A percentile compares a stretch with the other conserved stretches of the same genome.
Conservation (phyloP, 2,329 filamentous ascomycete genomes). For the Niveomyces coronatus region DNA sequence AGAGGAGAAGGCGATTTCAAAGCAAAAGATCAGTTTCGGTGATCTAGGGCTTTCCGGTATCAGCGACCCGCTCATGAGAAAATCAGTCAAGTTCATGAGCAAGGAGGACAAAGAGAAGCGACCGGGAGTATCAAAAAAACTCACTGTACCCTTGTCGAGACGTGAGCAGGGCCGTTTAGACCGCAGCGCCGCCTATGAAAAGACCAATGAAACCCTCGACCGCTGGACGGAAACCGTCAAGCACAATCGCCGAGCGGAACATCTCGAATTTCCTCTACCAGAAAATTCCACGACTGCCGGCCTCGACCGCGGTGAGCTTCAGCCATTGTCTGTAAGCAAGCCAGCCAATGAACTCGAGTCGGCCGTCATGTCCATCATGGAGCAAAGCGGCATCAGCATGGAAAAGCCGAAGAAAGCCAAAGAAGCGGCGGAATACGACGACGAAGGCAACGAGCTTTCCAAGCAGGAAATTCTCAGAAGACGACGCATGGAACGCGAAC, state of each 20-base stretch:
- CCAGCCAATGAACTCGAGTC: conserved; percentile 73
- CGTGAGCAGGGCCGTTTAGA: conserved; percentile 80
- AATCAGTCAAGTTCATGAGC: conserved; percentile 64
- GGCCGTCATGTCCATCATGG: conserved; percentile 79
- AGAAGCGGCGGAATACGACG: conserved; percentile 55
- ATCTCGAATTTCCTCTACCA: conserved; percentile 76
- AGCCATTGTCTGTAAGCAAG: conserved; percentile 51
- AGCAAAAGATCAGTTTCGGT: conserved; percentile 61
- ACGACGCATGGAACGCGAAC: conserved; percentile 69
- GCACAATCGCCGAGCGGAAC: conserved; percentile 82
- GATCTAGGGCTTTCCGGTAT: conserved; percentile 64
- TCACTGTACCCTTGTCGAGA: conserved; percentile 73
- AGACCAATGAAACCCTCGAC: conserved; percentile 82
- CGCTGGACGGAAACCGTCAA: conserved; percentile 95
- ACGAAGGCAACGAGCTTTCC: conserved; percentile 62
- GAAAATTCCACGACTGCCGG: conserved; percentile 56
- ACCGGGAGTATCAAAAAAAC: conserved; percentile 47
- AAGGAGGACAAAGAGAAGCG: conserved; percentile 46
- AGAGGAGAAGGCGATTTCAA: conserved; percentile 32
- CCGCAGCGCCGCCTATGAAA: conserved; percentile 72
- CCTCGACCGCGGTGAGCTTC: conserved; percentile 51
- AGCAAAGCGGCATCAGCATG: conserved; percentile 69
- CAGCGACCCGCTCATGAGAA: conserved; percentile 66
- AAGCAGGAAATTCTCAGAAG: conserved; percentile 61
- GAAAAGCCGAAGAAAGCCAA: conserved; percentile 34